These are phyloP conservation scores for Chamaecrista fasciculata DNA, from an alignment of 306 rosid species.

Conservation along the genomic window DNA sequence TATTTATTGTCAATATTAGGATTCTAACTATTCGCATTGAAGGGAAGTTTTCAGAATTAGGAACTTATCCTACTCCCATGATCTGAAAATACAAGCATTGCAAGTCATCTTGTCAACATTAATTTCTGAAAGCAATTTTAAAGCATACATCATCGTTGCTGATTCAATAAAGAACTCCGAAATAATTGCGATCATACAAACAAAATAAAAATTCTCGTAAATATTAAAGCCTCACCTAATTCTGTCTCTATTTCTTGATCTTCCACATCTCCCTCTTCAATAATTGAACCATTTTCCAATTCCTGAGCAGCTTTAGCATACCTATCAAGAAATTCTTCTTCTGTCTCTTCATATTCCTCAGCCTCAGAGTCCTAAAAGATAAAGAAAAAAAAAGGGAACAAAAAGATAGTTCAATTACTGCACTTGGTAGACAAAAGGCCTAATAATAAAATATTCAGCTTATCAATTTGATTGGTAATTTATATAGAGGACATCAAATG, in stretches of 20 bases:
- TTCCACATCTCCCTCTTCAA: constrained; percentile 76
- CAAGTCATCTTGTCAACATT: constrained; percentile 9
- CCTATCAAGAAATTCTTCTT: constrained; percentile 75
- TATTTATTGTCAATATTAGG: background rate
- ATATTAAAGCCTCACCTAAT: constrained; percentile 45
- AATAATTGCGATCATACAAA: background rate
- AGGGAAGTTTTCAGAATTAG: background rate
- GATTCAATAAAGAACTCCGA: background rate
- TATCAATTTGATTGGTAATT: background rate
- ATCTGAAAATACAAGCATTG: constrained; percentile 6
- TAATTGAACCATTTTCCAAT: constrained; percentile 60
- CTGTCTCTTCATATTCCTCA: constrained; percentile 81
- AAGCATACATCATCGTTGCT: background rate
- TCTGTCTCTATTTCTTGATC: constrained; percentile 67
- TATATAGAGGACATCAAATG: background rate
- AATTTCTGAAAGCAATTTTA: constrained; percentile 1
- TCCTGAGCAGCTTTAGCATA: constrained; percentile 82
- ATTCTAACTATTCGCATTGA: background rate
- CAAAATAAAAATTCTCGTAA: constrained; percentile 1
- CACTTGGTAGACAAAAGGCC: constrained; percentile 6
- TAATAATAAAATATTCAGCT: background rate
- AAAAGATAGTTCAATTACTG: constrained; percentile 2
- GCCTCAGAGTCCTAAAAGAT: constrained; percentile 66
- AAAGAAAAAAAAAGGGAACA: background rate
- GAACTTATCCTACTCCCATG: background rate